These are phyloP conservation scores for Suillus lakei DNA, from an alignment of 768 basidiomycete genomes.

Conservation along the genomic window DNA sequence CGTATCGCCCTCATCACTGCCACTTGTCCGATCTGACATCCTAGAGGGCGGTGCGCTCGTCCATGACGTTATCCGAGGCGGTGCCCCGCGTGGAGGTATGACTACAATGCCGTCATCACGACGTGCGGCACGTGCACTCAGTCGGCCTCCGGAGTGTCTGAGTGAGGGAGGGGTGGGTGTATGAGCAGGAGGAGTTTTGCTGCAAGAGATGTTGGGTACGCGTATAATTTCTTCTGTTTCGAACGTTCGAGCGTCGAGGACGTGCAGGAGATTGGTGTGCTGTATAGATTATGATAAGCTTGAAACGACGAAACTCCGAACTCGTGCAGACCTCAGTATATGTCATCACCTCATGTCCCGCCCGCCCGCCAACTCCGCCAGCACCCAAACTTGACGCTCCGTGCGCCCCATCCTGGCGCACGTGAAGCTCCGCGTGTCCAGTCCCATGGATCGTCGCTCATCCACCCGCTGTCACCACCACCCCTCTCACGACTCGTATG, in stretches of 20 bases:
- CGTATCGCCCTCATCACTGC: conserved; percentile 44
- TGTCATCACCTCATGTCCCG: conserved; percentile 76
- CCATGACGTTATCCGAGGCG: conserved; percentile 21
- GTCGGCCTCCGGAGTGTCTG: conserved; percentile 32
- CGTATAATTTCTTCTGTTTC: conserved; percentile 73
- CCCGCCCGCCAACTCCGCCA: conserved; percentile 49
- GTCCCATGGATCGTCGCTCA: conserved; percentile 70
- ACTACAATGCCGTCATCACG: conserved; percentile 23
- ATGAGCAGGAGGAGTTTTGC: conserved; percentile 12
- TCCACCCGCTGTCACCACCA: conserved; percentile 52
- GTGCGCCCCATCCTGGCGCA: conserved; percentile 83
- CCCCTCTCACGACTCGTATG: conserved; percentile 54
- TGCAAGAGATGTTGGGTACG: conserved; percentile 16
- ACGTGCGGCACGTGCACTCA: conserved; percentile 39
- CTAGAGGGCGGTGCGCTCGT: conserved; percentile 15
- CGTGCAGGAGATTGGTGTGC: conserved; percentile 84
- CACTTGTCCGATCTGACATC: conserved; percentile 26
- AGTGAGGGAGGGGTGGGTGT: conserved; percentile 16
- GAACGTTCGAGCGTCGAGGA: conserved; percentile 88
- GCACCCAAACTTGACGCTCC: conserved; percentile 87
- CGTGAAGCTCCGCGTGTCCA: conserved; percentile 60
- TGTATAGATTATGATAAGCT: conserved; percentile 32
- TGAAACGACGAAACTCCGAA: background rate
- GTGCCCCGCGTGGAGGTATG: conserved; percentile 13
- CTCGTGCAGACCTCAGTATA: conserved; percentile 79